phyloP scores from a whole-genome alignment of 2,329 filamentous ascomycete species.

The Pseudopithomyces maydicus region DNA sequence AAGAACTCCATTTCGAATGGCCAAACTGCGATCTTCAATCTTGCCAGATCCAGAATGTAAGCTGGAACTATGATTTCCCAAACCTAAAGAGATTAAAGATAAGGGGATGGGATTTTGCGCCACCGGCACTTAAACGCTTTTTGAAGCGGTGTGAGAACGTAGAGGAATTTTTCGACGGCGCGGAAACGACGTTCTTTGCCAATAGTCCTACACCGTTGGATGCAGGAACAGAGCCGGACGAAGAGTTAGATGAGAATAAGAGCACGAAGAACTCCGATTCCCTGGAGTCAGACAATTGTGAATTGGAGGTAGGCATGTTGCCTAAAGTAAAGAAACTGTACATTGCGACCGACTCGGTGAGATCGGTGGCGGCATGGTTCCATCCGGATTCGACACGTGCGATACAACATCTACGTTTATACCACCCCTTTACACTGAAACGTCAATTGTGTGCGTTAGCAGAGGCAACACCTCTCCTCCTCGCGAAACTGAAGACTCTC shows the following conservation, averaged over 20 bases:
- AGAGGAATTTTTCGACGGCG: conserved; percentile 3
- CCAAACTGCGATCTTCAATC: conserved; percentile 16
- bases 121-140: conserved; percentile 2
- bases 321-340: background rate
- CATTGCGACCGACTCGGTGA: background rate
- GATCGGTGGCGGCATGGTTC: background rate
- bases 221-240: background rate
- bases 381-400: background rate
- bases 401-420: background rate
- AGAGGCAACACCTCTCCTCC: background rate
- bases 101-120: conserved; percentile 5
- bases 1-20: conserved; percentile 11
- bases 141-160: conserved; percentile 5
- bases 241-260: too few relatives aligned
- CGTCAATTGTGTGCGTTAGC: background rate
- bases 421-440: background rate
- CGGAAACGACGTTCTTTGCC: background rate
- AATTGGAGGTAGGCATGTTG: background rate
- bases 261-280: too few relatives aligned
- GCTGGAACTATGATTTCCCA: conserved; percentile 15
- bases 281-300: background rate
- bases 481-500: background rate
- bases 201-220: background rate
- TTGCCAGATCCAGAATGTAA: conserved; percentile 15
- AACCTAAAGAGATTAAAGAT: conserved; percentile 5